These are phyloP conservation scores for Ceratocystis cacaofunesta DNA, from an alignment of 2,329 filamentous ascomycete species.

Conservation along the genomic window DNA sequence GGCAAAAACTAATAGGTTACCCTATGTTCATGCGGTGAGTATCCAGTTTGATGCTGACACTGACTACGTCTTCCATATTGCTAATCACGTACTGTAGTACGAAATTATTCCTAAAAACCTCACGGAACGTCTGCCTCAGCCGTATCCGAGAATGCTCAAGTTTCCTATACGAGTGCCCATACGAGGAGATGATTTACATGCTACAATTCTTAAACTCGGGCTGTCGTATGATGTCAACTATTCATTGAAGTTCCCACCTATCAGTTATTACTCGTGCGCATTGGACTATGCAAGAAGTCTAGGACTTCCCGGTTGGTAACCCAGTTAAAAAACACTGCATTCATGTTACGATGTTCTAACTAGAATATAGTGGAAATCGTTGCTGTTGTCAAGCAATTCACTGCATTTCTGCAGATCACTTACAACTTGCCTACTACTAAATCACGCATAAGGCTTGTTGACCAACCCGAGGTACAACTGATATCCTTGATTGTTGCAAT, in stretches of 20 bases:
- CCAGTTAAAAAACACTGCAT: background rate
- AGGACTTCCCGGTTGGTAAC: slow-evolving; percentile 51
- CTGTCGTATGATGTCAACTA: slow-evolving; percentile 53
- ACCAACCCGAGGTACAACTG: slow-evolving; percentile 62
- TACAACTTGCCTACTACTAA: slow-evolving; percentile 10
- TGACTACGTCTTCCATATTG: slow-evolving; percentile 1
- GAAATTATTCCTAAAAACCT: slow-evolving; percentile 49
- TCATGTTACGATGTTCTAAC: background rate
- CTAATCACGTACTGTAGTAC: slow-evolving; percentile 30
- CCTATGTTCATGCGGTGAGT: slow-evolving; percentile 54
- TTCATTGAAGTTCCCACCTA: slow-evolving; percentile 52
- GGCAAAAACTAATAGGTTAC: slow-evolving; percentile 51
- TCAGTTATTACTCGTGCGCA: slow-evolving; percentile 56
- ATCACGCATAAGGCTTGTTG: slow-evolving; percentile 23
- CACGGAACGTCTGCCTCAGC: slow-evolving; percentile 41
- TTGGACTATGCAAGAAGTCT: slow-evolving; percentile 57
- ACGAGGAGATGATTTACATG: slow-evolving; percentile 46
- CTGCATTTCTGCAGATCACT: slow-evolving; percentile 3
- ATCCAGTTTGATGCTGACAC: background rate
- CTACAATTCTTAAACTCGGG: slow-evolving; percentile 44
- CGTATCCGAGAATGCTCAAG: slow-evolving; percentile 46
- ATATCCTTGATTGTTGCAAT: slow-evolving; percentile 57
- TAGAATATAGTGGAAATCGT: slow-evolving; percentile 19
- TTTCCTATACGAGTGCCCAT: slow-evolving; percentile 30
- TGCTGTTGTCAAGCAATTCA: slow-evolving; percentile 9